phyloP scores from a whole-genome alignment of 2,329 filamentous ascomycete species.

The Aspergillus melleus region DNA sequence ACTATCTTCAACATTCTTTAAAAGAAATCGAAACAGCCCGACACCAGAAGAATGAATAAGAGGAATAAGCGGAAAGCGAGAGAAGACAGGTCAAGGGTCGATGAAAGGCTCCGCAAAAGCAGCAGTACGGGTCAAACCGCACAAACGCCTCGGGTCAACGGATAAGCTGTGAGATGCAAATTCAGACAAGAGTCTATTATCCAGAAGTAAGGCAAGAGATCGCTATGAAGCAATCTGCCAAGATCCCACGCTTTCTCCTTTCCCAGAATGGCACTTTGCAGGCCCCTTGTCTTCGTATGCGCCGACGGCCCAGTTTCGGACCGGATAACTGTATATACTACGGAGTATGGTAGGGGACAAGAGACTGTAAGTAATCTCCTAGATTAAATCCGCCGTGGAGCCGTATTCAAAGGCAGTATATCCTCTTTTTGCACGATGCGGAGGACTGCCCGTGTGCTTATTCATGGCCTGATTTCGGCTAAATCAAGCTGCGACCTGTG shows the following conservation, averaged over 20 bases:
- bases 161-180: background rate
- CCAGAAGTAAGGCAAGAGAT: background rate
- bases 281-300: background rate
- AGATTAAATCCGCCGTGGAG: background rate
- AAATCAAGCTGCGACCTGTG: slow-evolving; percentile 3
- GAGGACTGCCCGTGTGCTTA: background rate
- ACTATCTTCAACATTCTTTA: too few relatives aligned
- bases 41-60: too few relatives aligned
- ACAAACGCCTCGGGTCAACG: background rate
- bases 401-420: background rate
- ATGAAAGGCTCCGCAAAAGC: background rate
- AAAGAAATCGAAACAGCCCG: too few relatives aligned
- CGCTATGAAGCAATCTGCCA: background rate
- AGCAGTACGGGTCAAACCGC: background rate
- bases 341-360: background rate
- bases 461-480: slow-evolving; percentile 7
- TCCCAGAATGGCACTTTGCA: background rate
- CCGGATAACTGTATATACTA: background rate
- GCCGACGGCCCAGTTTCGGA: background rate
- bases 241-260: background rate
- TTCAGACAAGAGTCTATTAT: background rate
- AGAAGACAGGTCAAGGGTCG: background rate
- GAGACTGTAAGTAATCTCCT: background rate
- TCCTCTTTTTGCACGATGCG: background rate
- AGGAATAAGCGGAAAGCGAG: background rate